These are phyloP conservation scores for Tremella yokohamensis DNA, from an alignment of 768 basidiomycete genomes.

Conservation along the genomic window DNA sequence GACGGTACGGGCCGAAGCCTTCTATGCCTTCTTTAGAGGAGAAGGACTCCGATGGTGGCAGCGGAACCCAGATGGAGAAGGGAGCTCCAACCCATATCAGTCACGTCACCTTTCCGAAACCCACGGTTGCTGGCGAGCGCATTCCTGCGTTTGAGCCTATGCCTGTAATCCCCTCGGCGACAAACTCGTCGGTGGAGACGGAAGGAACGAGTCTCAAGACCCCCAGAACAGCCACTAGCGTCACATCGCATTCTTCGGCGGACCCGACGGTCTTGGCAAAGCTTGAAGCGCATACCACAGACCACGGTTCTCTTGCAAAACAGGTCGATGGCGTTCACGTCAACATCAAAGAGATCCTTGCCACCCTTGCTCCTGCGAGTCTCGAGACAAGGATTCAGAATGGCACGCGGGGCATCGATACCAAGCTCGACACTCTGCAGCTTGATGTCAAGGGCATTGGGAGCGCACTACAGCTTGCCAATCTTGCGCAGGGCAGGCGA, in stretches of 20 bases:
- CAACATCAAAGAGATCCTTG: constrained; percentile 24
- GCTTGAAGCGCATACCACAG: constrained; percentile 29
- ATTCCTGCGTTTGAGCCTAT: not conserved
- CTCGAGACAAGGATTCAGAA: not conserved
- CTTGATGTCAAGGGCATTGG: constrained; percentile 41
- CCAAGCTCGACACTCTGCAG: constrained; percentile 29
- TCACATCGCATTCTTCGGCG: constrained; percentile 5
- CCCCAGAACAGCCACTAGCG: not conserved
- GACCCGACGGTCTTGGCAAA: constrained; percentile 32
- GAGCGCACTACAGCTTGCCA: constrained; percentile 35
- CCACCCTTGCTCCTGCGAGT: constrained; percentile 11
- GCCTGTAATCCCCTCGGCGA: constrained; percentile 5
- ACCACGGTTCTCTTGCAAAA: constrained; percentile 23
- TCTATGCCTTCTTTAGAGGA: constrained; percentile 5
- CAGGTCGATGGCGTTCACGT: constrained; percentile 33
- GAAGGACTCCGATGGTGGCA: constrained; percentile 4
- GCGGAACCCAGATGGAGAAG: not conserved
- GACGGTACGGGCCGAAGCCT: constrained; percentile 10
- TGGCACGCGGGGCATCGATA: constrained; percentile 14
- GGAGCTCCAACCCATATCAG: constrained; percentile 35
- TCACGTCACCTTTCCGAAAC: constrained; percentile 44
- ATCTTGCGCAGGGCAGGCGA: constrained; percentile 11
- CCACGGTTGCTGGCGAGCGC: constrained; percentile 25
- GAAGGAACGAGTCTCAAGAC: constrained; percentile 13
- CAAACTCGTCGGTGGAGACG: constrained; percentile 15